Conservation (phyloP, 495 filamentous ascomycete genomes). For the Podospora bellae-mahoneyi region DNA sequence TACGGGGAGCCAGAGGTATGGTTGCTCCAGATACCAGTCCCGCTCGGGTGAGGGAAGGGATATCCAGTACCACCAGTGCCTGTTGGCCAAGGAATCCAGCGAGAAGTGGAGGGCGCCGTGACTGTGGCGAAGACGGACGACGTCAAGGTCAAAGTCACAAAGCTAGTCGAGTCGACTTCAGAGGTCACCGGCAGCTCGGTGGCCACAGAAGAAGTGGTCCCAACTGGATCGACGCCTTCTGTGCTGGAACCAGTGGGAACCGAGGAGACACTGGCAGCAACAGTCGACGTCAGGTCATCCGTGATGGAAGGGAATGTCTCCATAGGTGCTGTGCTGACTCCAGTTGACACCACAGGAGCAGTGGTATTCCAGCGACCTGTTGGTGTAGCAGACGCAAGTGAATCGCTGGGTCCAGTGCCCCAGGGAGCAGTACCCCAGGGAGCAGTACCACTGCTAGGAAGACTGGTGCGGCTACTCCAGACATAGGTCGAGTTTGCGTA, state of each 20-base stretch:
- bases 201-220: conserved; percentile 1
- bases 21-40: conserved; percentile 7
- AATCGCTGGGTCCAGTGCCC: neutral
- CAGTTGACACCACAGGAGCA: neutral
- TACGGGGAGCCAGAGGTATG: neutral
- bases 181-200: neutral
- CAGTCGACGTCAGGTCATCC: neutral
- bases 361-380: conserved; percentile 4
- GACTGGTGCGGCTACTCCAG: neutral
- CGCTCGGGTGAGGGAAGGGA: neutral
- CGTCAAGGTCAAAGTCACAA: conserved; percentile 13
- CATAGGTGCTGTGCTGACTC: neutral
- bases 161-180: conserved; percentile 4
- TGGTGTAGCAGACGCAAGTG: neutral
- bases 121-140: conserved; percentile 1
- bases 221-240: conserved; percentile 12
- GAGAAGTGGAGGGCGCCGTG: neutral
- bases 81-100: neutral
- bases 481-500: conserved; percentile 6
- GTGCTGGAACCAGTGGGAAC: neutral
- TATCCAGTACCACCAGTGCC: neutral
- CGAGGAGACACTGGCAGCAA: neutral
- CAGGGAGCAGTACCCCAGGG: conserved; percentile 7
- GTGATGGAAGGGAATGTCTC: conserved; percentile 3
- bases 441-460: neutral